Conservation (phyloP, 148 eudicot genomes). For the Camellia japonica region DNA sequence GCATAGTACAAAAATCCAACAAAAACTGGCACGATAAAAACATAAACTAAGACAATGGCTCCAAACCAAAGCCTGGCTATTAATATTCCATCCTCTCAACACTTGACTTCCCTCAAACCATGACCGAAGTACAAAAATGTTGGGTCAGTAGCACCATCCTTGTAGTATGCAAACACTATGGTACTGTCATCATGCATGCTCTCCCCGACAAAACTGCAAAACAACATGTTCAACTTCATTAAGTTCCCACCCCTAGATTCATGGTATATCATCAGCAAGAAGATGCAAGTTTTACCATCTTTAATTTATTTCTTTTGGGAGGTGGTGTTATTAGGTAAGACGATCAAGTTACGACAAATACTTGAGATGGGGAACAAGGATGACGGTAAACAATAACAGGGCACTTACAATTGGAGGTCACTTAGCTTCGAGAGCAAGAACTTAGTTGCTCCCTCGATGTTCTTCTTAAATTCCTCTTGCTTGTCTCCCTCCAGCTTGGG, state of each 20-base stretch:
- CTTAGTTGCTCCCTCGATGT: constrained; percentile 52
- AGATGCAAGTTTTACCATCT: neutral
- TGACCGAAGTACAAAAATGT: constrained; percentile 64
- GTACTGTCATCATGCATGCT: constrained; percentile 57
- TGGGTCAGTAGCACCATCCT: constrained; percentile 64
- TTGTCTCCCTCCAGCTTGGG: constrained; percentile 45
- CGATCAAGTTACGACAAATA: neutral
- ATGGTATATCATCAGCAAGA: neutral
- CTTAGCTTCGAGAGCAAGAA: constrained; percentile 51
- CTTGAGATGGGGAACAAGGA: neutral
- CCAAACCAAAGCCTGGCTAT: constrained; percentile 21
- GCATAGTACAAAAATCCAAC: constrained; percentile 13
- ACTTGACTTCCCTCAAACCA: constrained; percentile 67
- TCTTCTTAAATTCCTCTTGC: constrained; percentile 50
- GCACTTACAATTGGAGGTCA: constrained; percentile 66
- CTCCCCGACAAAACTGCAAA: constrained; percentile 66
- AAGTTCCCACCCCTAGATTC: neutral
- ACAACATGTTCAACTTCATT: neutral
- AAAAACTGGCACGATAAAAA: neutral
- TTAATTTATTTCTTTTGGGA: neutral
- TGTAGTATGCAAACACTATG: constrained; percentile 71
- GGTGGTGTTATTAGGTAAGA: neutral
- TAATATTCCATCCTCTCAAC: constrained; percentile 32
- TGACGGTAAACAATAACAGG: neutral
- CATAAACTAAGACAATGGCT: constrained; percentile 1